phyloP scores from a whole-genome alignment of 306 rosid species.

The Vigna hirtella region DNA sequence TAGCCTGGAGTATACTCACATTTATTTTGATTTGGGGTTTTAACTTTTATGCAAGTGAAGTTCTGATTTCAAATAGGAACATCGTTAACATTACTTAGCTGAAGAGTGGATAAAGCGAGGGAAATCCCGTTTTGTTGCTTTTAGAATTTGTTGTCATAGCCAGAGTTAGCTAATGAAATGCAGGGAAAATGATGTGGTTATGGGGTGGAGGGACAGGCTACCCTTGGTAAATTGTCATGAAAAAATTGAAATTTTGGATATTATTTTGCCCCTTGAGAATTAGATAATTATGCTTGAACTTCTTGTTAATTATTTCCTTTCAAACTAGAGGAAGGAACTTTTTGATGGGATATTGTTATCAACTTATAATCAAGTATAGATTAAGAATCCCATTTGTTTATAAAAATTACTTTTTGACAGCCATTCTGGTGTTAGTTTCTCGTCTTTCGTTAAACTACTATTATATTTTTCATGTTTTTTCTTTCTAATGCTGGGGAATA shows the following conservation, averaged over 20 bases:
- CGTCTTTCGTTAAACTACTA: constrained; percentile 1
- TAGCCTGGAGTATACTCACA: background rate
- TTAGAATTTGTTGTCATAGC: background rate
- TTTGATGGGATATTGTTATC: constrained; percentile 10
- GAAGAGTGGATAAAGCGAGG: background rate
- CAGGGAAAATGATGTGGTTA: background rate
- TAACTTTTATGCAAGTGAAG: background rate
- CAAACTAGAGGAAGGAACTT: constrained; percentile 19
- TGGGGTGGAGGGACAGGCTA: background rate
- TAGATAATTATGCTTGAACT: background rate
- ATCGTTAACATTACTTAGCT: background rate
- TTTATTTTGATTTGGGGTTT: constrained; percentile 11
- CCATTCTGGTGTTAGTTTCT: constrained; percentile 14
- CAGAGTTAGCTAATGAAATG: constrained; percentile 5
- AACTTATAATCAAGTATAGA: background rate
- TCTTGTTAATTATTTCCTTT: background rate
- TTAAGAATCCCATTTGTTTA: constrained; percentile 8
- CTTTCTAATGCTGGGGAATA: constrained; percentile 4
- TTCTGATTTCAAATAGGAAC: constrained; percentile 18
- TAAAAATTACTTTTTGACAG: constrained; percentile 9
- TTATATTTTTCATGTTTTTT: constrained; percentile 2
- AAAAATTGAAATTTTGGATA: constrained; percentile 26
- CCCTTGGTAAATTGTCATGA: constrained; percentile 14
- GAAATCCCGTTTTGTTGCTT: constrained; percentile 2
- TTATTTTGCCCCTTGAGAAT: constrained; percentile 13